A percentile compares a stretch with the other conserved stretches of the same genome.
Conservation (phyloP, 495 filamentous ascomycete species). For the Penicillium tannophilum region DNA sequence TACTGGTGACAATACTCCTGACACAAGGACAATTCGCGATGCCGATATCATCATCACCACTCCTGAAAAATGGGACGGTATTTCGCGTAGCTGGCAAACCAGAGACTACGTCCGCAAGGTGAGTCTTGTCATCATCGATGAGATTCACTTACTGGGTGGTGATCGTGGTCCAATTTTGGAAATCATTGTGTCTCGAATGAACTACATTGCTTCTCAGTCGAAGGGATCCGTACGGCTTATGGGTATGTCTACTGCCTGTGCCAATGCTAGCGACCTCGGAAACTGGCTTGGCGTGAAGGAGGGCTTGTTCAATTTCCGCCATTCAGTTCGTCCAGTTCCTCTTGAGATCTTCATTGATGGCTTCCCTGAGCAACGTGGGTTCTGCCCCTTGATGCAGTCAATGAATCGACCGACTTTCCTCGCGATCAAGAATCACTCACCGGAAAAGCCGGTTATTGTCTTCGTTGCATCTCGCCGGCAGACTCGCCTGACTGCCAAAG, state of each 20-base stretch:
- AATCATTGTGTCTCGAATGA: constrained; percentile 99
- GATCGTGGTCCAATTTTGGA: constrained; percentile 96
- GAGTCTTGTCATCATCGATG: constrained; percentile 95
- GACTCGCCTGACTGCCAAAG: constrained; percentile 90
- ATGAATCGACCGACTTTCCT: constrained; percentile 99
- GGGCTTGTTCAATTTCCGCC: constrained; percentile 95
- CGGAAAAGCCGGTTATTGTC: constrained; percentile 95
- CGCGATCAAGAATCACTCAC: constrained; percentile 93
- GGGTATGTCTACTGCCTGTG: constrained; percentile 98
- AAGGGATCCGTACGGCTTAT: constrained; percentile 86
- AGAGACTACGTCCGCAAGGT: constrained; percentile 95
- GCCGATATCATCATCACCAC: constrained; percentile 99
- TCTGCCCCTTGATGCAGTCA: constrained; percentile 96
- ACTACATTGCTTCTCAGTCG: constrained; percentile 92
- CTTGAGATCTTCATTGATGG: constrained; percentile 96
- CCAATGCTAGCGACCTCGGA: constrained; percentile 89
- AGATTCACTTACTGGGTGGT: constrained; percentile 94
- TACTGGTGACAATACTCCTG: constrained; percentile 97
- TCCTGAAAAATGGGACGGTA: constrained; percentile 99
- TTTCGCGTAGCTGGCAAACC: constrained; percentile 96
- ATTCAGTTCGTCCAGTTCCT: constrained; percentile 96
- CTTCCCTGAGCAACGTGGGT: constrained; percentile 92
- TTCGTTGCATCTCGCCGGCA: constrained; percentile 96
- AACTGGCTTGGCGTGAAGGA: constrained; percentile 99
- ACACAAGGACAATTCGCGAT: constrained; percentile 89